Base-by-base conservation (phyloP, 768 basidiomycete species). In the Mycena indigotica region DNA sequence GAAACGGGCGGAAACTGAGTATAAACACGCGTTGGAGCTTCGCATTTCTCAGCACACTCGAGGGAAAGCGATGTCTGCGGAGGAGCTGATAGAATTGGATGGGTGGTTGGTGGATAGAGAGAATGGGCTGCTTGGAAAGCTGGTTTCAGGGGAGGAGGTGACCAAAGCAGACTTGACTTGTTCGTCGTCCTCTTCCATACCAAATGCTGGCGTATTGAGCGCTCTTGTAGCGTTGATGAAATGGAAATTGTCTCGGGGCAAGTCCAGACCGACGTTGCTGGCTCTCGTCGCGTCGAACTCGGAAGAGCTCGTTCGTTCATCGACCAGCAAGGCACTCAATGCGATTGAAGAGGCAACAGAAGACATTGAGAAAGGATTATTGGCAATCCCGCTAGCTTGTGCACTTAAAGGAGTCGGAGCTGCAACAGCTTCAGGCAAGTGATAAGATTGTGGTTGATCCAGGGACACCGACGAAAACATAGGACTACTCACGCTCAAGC, bases 161-260 rank as follows among this genome's bases (percentile, higher is more conserved):
- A 46, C 23, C 21, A 57, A 56, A 30, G 25, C 46, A 2, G 62
- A 63, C 35, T 46, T 63, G 55, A 51, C 61, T 16, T 55, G 61
- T 62, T 26, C 26, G 60, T 45, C 23, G 28, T 50, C 28, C 5
- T 13, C 2, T 50, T 1, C 16, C n/a, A 13, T 26, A 25, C 2
- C n/a, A 21, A 35, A n/a, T n/a, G n/a, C n/a, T n/a, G 28, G 28
- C 4, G 25, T 1, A 32, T 15, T 24, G 2, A 23, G 23, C 28
- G 17, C 16, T 21, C 25, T 13, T 10, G 17, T 35, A 63, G 55
- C 54, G 26, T 55, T 63, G 6, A 63, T 63, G 62, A 56, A 59
- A n/a, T 63, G 62, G 62, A 63, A 63, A n/a, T 45, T 63, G 5
- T 56, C 52, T 3, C 62, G 62, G 25, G 62, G 62, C 28, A 63